Evolutionary conservation across 257 asterid species (phyloP).

Genomic region (Nicotiana tomentosiformis): DNA sequence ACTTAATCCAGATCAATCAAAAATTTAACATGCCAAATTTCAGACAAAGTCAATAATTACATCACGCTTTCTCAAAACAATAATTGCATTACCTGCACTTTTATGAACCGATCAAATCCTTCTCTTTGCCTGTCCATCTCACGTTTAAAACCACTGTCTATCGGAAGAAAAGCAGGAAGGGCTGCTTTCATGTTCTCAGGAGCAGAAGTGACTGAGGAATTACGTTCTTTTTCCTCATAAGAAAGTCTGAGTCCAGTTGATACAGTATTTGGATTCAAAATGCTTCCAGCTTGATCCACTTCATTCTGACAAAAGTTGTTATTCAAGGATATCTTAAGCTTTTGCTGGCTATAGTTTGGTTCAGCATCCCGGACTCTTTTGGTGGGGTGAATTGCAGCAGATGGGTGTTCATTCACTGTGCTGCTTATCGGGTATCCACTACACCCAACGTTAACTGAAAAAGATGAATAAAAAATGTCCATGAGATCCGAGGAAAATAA

Average conservation of each 20-base stretch:
- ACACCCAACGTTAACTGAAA: constrained; percentile 45
- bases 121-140: constrained; percentile 54
- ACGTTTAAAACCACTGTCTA: constrained; percentile 32
- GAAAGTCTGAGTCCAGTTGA: constrained; percentile 67
- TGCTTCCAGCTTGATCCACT: constrained; percentile 30
- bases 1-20: background rate
- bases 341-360: constrained; percentile 37
- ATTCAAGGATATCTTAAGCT: constrained; percentile 41
- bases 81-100: constrained; percentile 48
- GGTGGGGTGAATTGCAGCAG: constrained; percentile 26
- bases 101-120: constrained; percentile 43
- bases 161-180: constrained; percentile 17
- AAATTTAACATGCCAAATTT: background rate
- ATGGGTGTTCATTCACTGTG: constrained; percentile 26
- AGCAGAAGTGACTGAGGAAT: constrained; percentile 23
- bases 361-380: constrained; percentile 44
- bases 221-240: constrained; percentile 56
- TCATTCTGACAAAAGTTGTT: constrained; percentile 38
- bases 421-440: constrained; percentile 36
- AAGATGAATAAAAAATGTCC: background rate
- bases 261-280: constrained; percentile 47
- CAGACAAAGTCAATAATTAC: background rate
- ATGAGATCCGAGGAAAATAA: background rate
- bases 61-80: too few species aligned
- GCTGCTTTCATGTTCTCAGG: constrained; percentile 2